These are phyloP conservation scores for Trichoderma virens DNA, from an alignment of 495 filamentous ascomycete species.

Conservation along the genomic window DNA sequence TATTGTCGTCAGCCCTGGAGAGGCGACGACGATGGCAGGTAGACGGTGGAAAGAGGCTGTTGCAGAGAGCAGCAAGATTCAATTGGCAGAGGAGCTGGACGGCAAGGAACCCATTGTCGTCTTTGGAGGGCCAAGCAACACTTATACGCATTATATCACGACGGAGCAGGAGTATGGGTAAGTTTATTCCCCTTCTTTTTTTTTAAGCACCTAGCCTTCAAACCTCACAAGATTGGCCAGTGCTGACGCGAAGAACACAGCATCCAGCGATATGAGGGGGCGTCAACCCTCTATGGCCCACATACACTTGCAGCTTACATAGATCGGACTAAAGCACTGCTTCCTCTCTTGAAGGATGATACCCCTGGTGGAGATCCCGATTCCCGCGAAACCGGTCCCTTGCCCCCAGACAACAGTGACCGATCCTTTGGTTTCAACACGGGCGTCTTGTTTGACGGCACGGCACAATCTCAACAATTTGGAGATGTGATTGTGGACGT, in stretches of 20 bases:
- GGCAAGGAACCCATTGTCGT: conserved; percentile 60
- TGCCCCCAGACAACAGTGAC: conserved; percentile 78
- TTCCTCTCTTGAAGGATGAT: conserved; percentile 54
- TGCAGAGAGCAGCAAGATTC: conserved; percentile 37
- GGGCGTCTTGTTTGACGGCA: conserved; percentile 66
- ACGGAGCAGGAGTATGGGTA: conserved; percentile 81
- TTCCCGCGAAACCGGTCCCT: conserved; percentile 39
- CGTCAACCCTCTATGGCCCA: conserved; percentile 90
- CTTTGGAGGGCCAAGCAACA: conserved; percentile 89
- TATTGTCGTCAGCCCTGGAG: conserved; percentile 81
- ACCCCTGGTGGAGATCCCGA: neutral
- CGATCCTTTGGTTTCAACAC: conserved; percentile 73
- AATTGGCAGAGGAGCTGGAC: conserved; percentile 32
- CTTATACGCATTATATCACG: conserved; percentile 91
- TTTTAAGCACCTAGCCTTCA: neutral
- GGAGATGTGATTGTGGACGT: conserved; percentile 65
- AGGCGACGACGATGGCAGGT: conserved; percentile 93
- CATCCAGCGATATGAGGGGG: conserved; percentile 91
- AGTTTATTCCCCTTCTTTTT: neutral
- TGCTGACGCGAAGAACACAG: conserved; percentile 17
- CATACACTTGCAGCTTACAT: conserved; percentile 87
- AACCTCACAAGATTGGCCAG: neutral
- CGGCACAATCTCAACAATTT: conserved; percentile 63
- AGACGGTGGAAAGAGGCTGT: conserved; percentile 86
- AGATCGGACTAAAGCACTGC: conserved; percentile 65